Percentiles rank a stretch among this genome's conserved stretches.
Conservation (phyloP, 2,329 filamentous ascomycete species). For the Diaporthe amygdali region DNA sequence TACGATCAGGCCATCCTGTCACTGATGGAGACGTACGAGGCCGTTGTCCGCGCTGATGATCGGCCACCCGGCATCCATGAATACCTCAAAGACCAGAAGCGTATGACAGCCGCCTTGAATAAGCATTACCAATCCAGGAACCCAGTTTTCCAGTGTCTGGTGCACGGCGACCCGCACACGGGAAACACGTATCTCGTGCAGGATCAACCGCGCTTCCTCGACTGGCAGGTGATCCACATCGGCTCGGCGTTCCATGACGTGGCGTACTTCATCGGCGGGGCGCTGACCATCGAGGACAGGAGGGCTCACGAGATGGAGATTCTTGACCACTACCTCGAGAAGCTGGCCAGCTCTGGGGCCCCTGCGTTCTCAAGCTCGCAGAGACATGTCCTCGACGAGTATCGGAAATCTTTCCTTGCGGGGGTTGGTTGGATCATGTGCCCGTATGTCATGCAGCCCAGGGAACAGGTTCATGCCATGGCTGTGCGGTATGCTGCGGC, state of each 20-base stretch:
- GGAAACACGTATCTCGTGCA: conserved; percentile 39
- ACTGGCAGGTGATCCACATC: conserved; percentile 42
- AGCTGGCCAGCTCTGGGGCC: conserved; percentile 32
- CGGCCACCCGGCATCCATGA: conserved; percentile 33
- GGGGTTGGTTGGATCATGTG: conserved; percentile 38
- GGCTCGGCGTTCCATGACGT: conserved; percentile 43
- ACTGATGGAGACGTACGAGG: conserved; percentile 32
- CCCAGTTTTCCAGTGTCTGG: conserved; percentile 37
- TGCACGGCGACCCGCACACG: conserved; percentile 42
- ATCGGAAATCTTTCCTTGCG: conserved; percentile 38
- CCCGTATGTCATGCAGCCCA: conserved; percentile 37
- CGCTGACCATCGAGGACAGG: conserved; percentile 39
- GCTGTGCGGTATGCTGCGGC: conserved; percentile 41
- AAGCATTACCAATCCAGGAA: conserved; percentile 37
- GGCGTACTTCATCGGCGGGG: conserved; percentile 39
- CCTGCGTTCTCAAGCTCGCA: conserved; percentile 35
- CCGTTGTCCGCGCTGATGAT: conserved; percentile 29
- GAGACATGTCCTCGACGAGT: conserved; percentile 36
- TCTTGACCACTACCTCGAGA: conserved; percentile 39
- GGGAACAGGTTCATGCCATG: conserved; percentile 39
- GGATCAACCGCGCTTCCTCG: conserved; percentile 36
- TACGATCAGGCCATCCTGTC: conserved; percentile 32
- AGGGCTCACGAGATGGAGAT: conserved; percentile 38
- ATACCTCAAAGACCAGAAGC: conserved; percentile 34
- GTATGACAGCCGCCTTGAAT: conserved; percentile 36